Base-by-base conservation (phyloP, 345 rosid species). In the Aurinia saxatilis region DNA sequence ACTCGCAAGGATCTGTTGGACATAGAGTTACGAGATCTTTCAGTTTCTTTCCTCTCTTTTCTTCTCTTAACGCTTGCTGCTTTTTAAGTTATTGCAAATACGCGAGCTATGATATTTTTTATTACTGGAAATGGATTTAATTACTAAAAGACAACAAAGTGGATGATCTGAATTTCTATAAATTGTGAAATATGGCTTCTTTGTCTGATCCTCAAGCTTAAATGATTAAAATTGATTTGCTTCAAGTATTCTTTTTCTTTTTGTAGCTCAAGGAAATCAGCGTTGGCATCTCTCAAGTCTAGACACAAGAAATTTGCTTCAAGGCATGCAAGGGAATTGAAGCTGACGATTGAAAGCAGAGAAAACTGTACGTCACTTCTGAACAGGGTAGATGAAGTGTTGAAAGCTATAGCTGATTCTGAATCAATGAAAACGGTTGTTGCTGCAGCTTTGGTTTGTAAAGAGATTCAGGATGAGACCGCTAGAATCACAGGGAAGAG, bases 351-450 rank as follows among this genome's bases (percentile, higher is more conserved):
- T 29, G 83, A 75, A 72, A 84, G 77, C 70, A 85, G 95, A 81
- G 93, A 85, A 68, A 92, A 82, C 70, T 85, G 84, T 41, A 30
- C 67, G 0, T 77, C 87, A 1, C 87, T 88, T 74, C 68, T 92
- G 73, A 88, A 80, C 80, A 81, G 87, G 74, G 93, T 89, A 72
- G 93, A 89, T 73, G 93, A 87, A 73, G 78, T 89, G 45, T 75
- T 92, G 48, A 74, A 67, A 53, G 68, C 74, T 48, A 77, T 89
- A 63, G 73, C 76, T 14, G 75, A 77, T 76, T 89, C 89, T 18
- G 98, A 86, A 72, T 86, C 96, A 54, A 81, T 86, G 0, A 77
- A 82, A 65, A 82, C 79, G 93, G 98, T 89, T n/a, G n/a, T n/a
- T n/a, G n/a, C n/a, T n/a, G n/a, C n/a, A n/a, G n/a, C n/a, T n/a